Base-by-base conservation (phyloP, 2,329 filamentous ascomycete species). In the Phyllosticta capitalensis region DNA sequence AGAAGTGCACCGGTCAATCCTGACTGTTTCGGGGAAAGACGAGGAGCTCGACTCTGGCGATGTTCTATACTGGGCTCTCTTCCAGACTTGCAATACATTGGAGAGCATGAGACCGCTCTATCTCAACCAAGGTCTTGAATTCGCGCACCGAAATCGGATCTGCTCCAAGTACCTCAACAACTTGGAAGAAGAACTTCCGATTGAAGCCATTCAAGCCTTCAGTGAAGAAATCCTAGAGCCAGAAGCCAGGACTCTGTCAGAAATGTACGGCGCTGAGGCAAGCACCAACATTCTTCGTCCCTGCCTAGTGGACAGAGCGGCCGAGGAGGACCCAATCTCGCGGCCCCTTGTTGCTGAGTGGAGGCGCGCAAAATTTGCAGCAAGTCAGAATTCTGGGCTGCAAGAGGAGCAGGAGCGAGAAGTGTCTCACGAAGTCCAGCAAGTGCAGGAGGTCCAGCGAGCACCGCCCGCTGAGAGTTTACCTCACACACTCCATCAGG, bases 391-490 rank as follows among this genome's bases (percentile, higher is more conserved):
- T 24, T 55, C 26, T 26, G 10, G 21, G 6, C 26, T 59, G 1
- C 49, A 62, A 24, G 60, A 60, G 14, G 74, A 77, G 54, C 74
- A 76, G 59, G 81, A 85, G 63, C 72, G 83, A 20, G 82, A 85
- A 61, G 76, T 84, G 0, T 80, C 78, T 1, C 76, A 78, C 19
- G 77, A 84, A 62, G 74, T 83, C 0, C 81, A 85, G 58, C 69
- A 76, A 7, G 75, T 82, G 0, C 77, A 81, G 1, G 75, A 83
- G 61, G 68, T 78, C 3, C 76, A 83, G 63, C 78, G 74, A 26
- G 77, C 74, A 0, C 26, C 64, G 0, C 66, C 72, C 0, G 75
- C 74, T 56, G 64, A 63, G 0, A 64, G 79, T 2, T 66, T 76
- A 1, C 20, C 3, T 9, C 56, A 58, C 17, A n/a, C 10, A 9